Percentiles rank a stretch among this genome's conserved stretches.
These are phyloP conservation scores for Euclidium syriacum DNA, from an alignment of 345 rosid species.

Conservation along the genomic window DNA sequence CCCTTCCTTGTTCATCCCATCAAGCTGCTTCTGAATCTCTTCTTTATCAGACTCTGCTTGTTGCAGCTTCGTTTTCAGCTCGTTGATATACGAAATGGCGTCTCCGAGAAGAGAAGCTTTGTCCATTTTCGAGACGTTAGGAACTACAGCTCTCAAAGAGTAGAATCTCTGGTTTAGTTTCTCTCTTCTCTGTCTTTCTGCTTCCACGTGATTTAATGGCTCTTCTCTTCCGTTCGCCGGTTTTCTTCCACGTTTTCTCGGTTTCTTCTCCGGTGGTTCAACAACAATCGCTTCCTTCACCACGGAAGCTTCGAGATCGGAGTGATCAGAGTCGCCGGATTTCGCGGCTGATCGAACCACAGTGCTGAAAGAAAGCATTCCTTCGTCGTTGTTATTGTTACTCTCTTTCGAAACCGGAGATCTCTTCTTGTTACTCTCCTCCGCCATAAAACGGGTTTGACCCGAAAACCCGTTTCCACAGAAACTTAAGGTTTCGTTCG, in stretches of 20 bases:
- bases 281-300: slow-evolving; percentile 71
- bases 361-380: slow-evolving; percentile 80
- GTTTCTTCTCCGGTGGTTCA: slow-evolving; percentile 80
- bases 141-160: slow-evolving; percentile 90
- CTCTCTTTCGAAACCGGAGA: slow-evolving; percentile 42
- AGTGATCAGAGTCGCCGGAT: slow-evolving; percentile 80
- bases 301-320: slow-evolving; percentile 93
- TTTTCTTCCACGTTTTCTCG: slow-evolving; percentile 88
- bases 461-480: slow-evolving; percentile 52
- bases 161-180: slow-evolving; percentile 95
- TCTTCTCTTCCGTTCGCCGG: slow-evolving; percentile 99
- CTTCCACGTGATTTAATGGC: slow-evolving; percentile 99
- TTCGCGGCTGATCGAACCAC: slow-evolving; percentile 49
- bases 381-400: slow-evolving; percentile 60
- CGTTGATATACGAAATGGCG: slow-evolving; percentile 85
- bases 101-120: slow-evolving; percentile 96
- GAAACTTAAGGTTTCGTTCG: slow-evolving; percentile 65
- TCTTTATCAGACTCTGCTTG: slow-evolving; percentile 54
- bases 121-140: slow-evolving; percentile 98
- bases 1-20: slow-evolving; percentile 46
- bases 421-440: slow-evolving; percentile 63
- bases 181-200: slow-evolving; percentile 99
- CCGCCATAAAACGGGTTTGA: slow-evolving; percentile 37
- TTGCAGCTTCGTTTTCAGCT: slow-evolving; percentile 73
- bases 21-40: slow-evolving; percentile 66